Evolutionary conservation across 129 eudicot genomes (phyloP), one percentile per base, ranked within the genome.

Genomic region (Pittosporum tobira): DNA sequence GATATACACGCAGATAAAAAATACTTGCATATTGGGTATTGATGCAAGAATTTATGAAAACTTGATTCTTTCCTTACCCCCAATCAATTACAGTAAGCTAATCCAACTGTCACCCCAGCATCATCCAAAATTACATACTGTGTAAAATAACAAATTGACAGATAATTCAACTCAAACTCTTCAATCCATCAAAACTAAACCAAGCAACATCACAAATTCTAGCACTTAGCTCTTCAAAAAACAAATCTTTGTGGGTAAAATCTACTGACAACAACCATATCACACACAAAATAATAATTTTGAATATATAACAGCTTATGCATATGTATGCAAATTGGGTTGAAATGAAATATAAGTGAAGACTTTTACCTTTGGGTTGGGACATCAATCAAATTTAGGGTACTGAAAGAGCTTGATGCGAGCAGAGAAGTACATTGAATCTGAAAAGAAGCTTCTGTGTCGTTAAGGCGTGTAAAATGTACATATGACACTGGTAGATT

Each of bases 161-260:
- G 19, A 48, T 48, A 48, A 48, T n/a, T 48, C 25, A 48, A 48
- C 12, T 2, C 0, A 14, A 42, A 22, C 44, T 20, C 27, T 11
- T 27, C 63, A 21, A 45, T 16, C 13, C 30, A 59, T 20, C 27
- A 40, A 59, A 57, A 27, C 23, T 15, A n/a, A 59, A 40, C 1
- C 63, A 23, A 38, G 16, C 26, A 38, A 5, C 37, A 13, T 19
- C 54, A 21, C 16, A 13, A 49, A 22, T 6, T 21, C n/a, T 50
- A 59, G 10, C 46, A 40, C 63, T 28, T 40, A 20, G 6, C 15
- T 21, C 28, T 38, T 29, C 31, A 59, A 45, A 52, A 54, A 54
- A 56, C 61, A 55, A 55, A 55, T 29, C 44, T 49, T 5, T 19
- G 4, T 49, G 54, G 4, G 7, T 49, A 22, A 24, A 4, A 49